Base-by-base conservation (phyloP, 192 early-diverging fungal species). In the Backusella liffmaniae region DNA sequence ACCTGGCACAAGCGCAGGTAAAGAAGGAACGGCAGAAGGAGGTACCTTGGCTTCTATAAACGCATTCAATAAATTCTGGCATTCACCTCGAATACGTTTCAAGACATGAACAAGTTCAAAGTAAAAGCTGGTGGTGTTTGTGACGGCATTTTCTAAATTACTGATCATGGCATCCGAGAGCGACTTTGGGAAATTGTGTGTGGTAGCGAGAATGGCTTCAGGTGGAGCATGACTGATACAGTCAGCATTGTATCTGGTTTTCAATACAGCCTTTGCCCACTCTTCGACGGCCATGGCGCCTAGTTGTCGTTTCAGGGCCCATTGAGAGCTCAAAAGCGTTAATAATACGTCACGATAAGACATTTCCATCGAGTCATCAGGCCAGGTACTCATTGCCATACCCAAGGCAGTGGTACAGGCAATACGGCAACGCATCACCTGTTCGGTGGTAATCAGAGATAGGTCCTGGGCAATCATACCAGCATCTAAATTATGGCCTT, bases 381-480 rank as follows among this genome's bases (percentile, higher is more conserved):
- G 87, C 87, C 93, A 90, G 0, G 80, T 73, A 0, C 90, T 88
- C 66, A 90, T 87, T 36, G 95, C 76, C 69, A 86, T 86, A 8
- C 98, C 98, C 9, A 99, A 86, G 0, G 94, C 94, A 1, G 88
- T 90, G 13, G 92, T 90, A 3, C 91, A 94, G 0, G 88, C 86
- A 21, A 97, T 77, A 23, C 98, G 90, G 18, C 96, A 94, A 29
- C 93, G 91, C 71, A 96, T 85, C 30, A 99, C 87, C 29, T 90
- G 88, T 16, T 93, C 93, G 21, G 83, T 82, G 1, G 90, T 82
- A 1, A 99, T 86, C 41, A 99, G 79, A 1, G 93, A 92, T 62
- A 98, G 80, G 79, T 99, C 98, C 78, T 98, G 96, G 65, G 88
- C 84, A 30, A 95, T 82, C 96, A 99, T 98, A 18, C 94, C 94